These are phyloP conservation scores for Termitomyces sp. DNA, from an alignment of 768 basidiomycete genomes.

Conservation along the genomic window DNA sequence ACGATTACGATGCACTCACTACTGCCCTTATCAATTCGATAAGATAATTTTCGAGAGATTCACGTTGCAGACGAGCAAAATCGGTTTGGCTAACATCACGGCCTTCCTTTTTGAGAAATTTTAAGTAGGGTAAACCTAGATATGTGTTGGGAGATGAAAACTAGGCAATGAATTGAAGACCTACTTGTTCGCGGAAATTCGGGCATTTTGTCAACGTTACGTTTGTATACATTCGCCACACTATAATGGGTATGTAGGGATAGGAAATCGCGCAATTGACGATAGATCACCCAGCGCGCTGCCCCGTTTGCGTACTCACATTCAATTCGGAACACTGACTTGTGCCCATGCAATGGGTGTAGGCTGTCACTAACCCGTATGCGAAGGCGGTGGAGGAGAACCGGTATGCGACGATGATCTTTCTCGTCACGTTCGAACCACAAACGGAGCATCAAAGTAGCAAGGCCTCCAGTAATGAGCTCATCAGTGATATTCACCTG, in stretches of 20 bases:
- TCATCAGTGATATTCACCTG: conserved; percentile 78
- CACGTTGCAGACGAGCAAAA: conserved; percentile 78
- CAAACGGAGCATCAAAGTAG: conserved; percentile 69
- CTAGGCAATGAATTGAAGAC: conserved; percentile 10
- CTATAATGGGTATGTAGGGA: conserved; percentile 87
- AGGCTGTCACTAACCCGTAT: conserved; percentile 84
- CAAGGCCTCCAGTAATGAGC: conserved; percentile 74
- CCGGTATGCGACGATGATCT: conserved; percentile 72
- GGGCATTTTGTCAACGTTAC: conserved; percentile 71
- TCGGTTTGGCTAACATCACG: conserved; percentile 57
- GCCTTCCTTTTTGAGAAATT: conserved; percentile 67
- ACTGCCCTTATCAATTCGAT: conserved; percentile 85
- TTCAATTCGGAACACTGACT: conserved; percentile 85
- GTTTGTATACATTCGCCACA: conserved; percentile 75
- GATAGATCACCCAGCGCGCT: conserved; percentile 91
- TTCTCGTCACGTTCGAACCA: conserved; percentile 89
- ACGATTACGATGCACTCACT: conserved; percentile 37
- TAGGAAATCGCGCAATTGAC: conserved; percentile 88
- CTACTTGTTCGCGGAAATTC: conserved; percentile 85
- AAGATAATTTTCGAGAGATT: conserved; percentile 82
- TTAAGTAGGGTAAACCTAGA: conserved; percentile 84
- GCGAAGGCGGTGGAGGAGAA: conserved; percentile 73
- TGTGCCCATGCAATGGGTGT: conserved; percentile 69
- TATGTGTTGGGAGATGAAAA: conserved; percentile 1
- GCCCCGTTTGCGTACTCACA: conserved; percentile 96